Evolutionary conservation across 2,329 filamentous ascomycete species (phyloP), one percentile per base, ranked within the genome.

Genomic region (Talaromyces sp.): DNA sequence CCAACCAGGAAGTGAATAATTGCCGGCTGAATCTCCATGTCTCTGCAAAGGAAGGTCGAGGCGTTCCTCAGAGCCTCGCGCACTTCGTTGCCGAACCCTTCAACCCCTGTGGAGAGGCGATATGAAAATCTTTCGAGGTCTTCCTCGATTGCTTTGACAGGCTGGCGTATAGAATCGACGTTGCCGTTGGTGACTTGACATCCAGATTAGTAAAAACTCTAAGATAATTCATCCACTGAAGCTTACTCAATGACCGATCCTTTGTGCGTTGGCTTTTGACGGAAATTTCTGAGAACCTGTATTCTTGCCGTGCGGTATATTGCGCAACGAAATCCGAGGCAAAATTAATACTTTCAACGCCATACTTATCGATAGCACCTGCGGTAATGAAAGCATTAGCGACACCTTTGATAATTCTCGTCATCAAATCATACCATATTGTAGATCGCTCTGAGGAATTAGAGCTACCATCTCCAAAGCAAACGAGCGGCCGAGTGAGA

Each of bases 251-350:
- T 14, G 54, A 27, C 10, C 35, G 54, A n/a, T n/a, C 54, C 35
- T 56, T 56, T 35, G 35, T 59, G 26, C 53, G 52, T 46, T 62
- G 35, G 21, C 53, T 61, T 21, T 62, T 57, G 41, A 89, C 78
- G 24, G 66, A 62, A 2, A 86, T 84, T 71, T 96, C 91, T 11
- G 91, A 86, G 70, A 93, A 93, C 60, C 92, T 87, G 74, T 99
- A 99, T 70, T 96, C 92, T 72, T 99, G 95, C 41, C 94, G 89
- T 27, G 92, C 95, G 3, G 93, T 97, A 72, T 99, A 99, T 70
- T 99, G 93, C 1, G 94, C 92, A 70, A 99, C 86, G 68, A 99
- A 96, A 72, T 97, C 93, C 2, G 94, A 97, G 0, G 91, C 92
- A 11, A 92, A 92, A 72, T 97, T 96, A 72, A 97, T 88, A 63